Percentiles rank a stretch among this genome's conserved stretches.
These are phyloP conservation scores for Dovyalis caffra DNA, from an alignment of 345 rosid genomes.

Conservation along the genomic window DNA sequence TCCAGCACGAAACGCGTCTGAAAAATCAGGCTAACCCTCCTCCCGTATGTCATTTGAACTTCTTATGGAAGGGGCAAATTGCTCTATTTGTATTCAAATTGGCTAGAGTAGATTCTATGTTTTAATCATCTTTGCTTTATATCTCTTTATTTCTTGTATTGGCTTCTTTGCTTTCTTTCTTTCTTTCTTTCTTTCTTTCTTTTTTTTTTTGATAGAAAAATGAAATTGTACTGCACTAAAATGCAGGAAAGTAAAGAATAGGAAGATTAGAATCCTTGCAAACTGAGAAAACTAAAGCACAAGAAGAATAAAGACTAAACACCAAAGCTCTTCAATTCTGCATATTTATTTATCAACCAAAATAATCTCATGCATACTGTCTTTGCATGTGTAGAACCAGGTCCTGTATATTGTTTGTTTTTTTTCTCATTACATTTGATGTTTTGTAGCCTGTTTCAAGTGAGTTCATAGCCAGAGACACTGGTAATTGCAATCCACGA, in stretches of 20 bases:
- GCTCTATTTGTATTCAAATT: background rate
- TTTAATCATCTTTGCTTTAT: background rate
- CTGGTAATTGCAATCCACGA: conserved; percentile 28
- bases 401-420: background rate
- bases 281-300: too few species aligned
- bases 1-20: conserved; percentile 16
- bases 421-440: background rate
- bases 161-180: too few species aligned
- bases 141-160: background rate
- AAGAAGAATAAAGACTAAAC: too few species aligned
- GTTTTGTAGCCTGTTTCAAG: conserved; percentile 18
- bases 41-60: conserved; percentile 6
- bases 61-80: background rate
- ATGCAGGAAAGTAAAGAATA: too few species aligned
- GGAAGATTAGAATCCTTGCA: too few species aligned
- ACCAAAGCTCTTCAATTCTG: too few species aligned
- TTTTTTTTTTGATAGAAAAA: too few species aligned
- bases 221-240: too few species aligned
- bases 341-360: too few species aligned
- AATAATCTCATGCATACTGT: too few species aligned
- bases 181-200: too few species aligned
- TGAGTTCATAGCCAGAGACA: conserved; percentile 15
- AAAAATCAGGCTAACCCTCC: conserved; percentile 14
- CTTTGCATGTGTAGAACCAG: background rate
- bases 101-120: background rate